A percentile compares a stretch with the other conserved stretches of the same genome.
Conservation (phyloP, 495 filamentous ascomycete genomes). For the Aspergillus steynii region DNA sequence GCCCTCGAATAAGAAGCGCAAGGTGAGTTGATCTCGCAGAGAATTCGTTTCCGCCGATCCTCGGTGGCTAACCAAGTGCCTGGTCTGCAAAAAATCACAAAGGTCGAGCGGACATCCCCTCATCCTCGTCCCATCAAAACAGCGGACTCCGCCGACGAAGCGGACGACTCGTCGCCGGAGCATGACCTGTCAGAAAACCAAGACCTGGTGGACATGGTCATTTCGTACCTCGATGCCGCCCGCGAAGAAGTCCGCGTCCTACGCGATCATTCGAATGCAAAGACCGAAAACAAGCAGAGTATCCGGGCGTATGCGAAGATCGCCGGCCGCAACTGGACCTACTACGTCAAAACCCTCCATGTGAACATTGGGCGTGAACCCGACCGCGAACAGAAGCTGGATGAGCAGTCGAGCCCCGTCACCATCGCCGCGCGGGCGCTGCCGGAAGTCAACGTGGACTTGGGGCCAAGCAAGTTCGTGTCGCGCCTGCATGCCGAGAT, state of each 20-base stretch:
- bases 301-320: constrained; percentile 93
- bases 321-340: constrained; percentile 89
- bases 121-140: constrained; percentile 29
- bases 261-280: constrained; percentile 72
- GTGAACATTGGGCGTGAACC: constrained; percentile 84
- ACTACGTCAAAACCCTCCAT: constrained; percentile 77
- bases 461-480: constrained; percentile 90
- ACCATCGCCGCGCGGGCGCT: constrained; percentile 47
- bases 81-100: not conserved
- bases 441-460: constrained; percentile 75
- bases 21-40: constrained; percentile 49
- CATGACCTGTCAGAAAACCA: constrained; percentile 56
- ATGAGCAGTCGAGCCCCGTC: constrained; percentile 47
- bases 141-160: constrained; percentile 42
- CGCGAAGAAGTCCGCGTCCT: constrained; percentile 65
- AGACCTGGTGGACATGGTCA: constrained; percentile 71
- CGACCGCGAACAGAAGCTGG: constrained; percentile 51
- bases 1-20: constrained; percentile 72
- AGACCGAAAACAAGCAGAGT: constrained; percentile 65
- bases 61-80: not conserved
- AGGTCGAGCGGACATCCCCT: constrained; percentile 42
- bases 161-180: constrained; percentile 49
- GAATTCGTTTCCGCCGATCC: not conserved
- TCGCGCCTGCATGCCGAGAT: constrained; percentile 88
- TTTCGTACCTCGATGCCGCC: constrained; percentile 63